Percentiles rank a stretch among this genome's conserved stretches.
phyloP scores from a whole-genome alignment of 1,284 basidiomycete genomes.

The Stygiomarasmius scandens region DNA sequence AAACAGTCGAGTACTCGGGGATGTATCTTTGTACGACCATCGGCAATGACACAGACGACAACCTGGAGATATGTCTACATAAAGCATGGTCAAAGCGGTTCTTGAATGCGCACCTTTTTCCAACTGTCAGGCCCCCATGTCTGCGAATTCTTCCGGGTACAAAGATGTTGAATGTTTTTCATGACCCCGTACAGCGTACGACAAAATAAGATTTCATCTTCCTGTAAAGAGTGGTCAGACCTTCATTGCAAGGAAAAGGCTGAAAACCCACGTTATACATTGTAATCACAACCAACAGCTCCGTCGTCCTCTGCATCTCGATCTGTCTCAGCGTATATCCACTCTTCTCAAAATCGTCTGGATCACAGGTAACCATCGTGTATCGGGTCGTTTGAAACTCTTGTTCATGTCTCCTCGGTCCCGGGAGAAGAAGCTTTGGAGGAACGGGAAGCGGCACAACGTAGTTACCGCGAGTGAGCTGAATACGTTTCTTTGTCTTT shows the following conservation, averaged over 20 bases:
- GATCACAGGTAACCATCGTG: constrained; percentile 91
- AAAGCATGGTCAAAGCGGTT: constrained; percentile 1
- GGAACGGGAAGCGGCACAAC: constrained; percentile 86
- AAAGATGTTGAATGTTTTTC: constrained; percentile 88
- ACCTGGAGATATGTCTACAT: constrained; percentile 53
- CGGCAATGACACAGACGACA: constrained; percentile 94
- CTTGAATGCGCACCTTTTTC: constrained; percentile 75
- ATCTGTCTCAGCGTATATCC: constrained; percentile 89
- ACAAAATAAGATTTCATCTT: constrained; percentile 93
- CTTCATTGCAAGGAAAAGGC: background rate
- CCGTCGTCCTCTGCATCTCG: constrained; percentile 79
- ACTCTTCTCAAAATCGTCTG: constrained; percentile 87
- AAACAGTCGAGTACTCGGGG: constrained; percentile 93
- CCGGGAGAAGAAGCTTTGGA: constrained; percentile 81
- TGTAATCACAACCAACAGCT: constrained; percentile 93
- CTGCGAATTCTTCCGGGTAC: constrained; percentile 89
- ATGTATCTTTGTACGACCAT: constrained; percentile 91
- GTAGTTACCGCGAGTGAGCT: constrained; percentile 83
- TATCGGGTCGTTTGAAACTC: constrained; percentile 87
- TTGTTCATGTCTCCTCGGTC: constrained; percentile 77
- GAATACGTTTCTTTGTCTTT: constrained; percentile 73
- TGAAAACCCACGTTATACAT: constrained; percentile 82
- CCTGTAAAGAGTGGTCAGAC: constrained; percentile 58
- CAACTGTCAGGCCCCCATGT: constrained; percentile 97
- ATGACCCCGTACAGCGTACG: constrained; percentile 96